Conservation (phyloP, 352 stramenopile genomes). For the Globisporangium polare region DNA sequence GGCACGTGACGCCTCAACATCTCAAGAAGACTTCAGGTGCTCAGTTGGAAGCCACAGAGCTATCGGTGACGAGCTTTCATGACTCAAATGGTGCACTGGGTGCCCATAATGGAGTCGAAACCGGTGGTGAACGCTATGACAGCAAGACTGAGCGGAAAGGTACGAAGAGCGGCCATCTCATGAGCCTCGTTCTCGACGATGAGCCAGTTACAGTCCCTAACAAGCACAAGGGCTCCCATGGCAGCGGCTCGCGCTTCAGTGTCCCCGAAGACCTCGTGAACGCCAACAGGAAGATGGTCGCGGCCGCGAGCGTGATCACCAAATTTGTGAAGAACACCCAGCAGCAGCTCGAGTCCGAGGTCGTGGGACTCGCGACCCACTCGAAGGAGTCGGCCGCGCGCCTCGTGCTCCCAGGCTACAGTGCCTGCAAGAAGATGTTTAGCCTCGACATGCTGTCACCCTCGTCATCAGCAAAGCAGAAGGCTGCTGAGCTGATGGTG, state of each 20-base stretch:
- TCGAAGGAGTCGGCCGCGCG: conserved; percentile 36
- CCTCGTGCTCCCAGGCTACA: conserved; percentile 32
- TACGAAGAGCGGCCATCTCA: neutral
- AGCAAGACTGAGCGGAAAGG: neutral
- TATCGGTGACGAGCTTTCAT: neutral
- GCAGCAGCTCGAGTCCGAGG: conserved; percentile 33
- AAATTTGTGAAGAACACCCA: conserved; percentile 40
- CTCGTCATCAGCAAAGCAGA: neutral
- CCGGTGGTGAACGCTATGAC: neutral
- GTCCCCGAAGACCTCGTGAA: conserved; percentile 21
- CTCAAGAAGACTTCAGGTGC: neutral
- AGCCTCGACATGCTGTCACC: conserved; percentile 3
- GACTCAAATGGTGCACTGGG: neutral
- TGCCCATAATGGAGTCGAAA: neutral
- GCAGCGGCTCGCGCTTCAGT: conserved; percentile 9
- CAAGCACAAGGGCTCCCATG: conserved; percentile 8
- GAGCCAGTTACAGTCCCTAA: neutral
- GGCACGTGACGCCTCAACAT: neutral
- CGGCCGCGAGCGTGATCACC: conserved; percentile 27
- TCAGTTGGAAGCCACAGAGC: neutral
- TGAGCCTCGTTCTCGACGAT: neutral
- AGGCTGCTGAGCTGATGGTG: neutral
- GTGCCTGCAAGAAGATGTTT: conserved; percentile 30
- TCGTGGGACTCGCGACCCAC: conserved; percentile 28
- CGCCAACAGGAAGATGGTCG: conserved; percentile 24